Evolutionary conservation across 2,329 filamentous ascomycete species (phyloP), one percentile per base, ranked within the genome.

Genomic region (Mycogone perniciosa): DNA sequence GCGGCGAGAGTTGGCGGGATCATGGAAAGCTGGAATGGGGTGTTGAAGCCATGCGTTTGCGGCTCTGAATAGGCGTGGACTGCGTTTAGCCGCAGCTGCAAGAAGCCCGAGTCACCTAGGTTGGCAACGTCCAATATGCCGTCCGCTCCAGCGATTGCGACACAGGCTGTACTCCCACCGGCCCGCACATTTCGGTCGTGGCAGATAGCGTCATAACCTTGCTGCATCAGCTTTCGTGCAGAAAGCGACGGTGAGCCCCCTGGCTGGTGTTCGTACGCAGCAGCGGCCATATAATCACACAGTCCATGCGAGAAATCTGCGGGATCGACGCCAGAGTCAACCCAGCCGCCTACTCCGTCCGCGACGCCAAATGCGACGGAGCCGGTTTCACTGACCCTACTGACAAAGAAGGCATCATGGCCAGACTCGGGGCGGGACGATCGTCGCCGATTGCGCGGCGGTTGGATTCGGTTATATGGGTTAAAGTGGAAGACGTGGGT

Each of bases 1-100:
- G 83, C 81, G 51, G 89, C 79, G 70, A 96, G 85, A 59, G 80
- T 82, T 4, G 86, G 81, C 1, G 93, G 92, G 6, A 96, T 85
- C 48, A 96, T 84, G 48, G 89, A 92, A 38, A 99, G 80, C 68
- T 99, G 93, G 64, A 88, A 99, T 0, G 93, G 93, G 0, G 93
- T 97, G 69, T 99, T 99, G 78, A 99, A 99, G 40, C 86, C 90
- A 67, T 99, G 93, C 1, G 90, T 96, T 69, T 99, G 93, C 27
- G 89, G 86, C 44, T 84, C 80, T 2, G 90, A 95, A 63, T 84
- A 85, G 50, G 86, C 81, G 66, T 93, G 86, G 31, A 99, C 88
- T 10, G 87, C 89, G 59, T 92, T 95, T 29, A 89, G 80, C 10
- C 90, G 84, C 54, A 97, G 76, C 55, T 95, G 86, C 50, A 97